Evolutionary conservation across 2,329 filamentous ascomycete species (phyloP).

Genomic region (Ciborinia camelliae): DNA sequence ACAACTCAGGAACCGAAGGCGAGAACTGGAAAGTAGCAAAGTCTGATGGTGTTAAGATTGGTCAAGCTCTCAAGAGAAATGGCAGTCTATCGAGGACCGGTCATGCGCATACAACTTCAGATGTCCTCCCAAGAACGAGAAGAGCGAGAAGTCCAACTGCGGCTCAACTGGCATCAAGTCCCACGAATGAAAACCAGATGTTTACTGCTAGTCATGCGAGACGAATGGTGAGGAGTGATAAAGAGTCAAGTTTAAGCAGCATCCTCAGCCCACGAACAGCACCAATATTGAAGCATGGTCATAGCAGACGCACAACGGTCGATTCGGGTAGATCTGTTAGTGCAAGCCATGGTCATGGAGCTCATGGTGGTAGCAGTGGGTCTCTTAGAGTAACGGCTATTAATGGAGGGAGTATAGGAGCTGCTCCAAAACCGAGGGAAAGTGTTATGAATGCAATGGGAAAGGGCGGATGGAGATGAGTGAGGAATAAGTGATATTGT

Average conservation of each 20-base stretch:
- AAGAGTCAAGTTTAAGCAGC: constrained; percentile 52
- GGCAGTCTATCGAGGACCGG: constrained; percentile 32
- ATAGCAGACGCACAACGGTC: constrained; percentile 34
- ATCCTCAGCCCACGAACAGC: constrained; percentile 60
- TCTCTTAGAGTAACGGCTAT: not conserved
- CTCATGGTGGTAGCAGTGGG: constrained; percentile 4
- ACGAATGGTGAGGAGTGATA: constrained; percentile 62
- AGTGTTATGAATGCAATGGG: constrained; percentile 32
- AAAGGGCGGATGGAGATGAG: constrained; percentile 36
- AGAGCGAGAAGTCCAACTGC: constrained; percentile 40
- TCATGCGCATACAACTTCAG: constrained; percentile 27
- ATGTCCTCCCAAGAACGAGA: constrained; percentile 27
- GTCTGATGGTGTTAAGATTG: constrained; percentile 35
- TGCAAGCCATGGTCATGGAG: constrained; percentile 23
- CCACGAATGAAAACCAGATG: constrained; percentile 56
- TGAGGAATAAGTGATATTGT: not conserved
- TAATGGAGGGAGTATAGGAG: constrained; percentile 25
- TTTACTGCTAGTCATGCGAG: constrained; percentile 65
- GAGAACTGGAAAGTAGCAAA: constrained; percentile 34
- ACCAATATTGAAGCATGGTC: constrained; percentile 51
- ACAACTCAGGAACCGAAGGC: constrained; percentile 38
- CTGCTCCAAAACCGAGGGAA: constrained; percentile 32
- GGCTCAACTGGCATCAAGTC: constrained; percentile 50
- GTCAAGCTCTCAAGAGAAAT: constrained; percentile 34
- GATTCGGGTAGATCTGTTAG: constrained; percentile 32